These are phyloP conservation scores for Yamadazyma akitaensis DNA, from an alignment of 805 yeast species.

Conservation along the genomic window DNA sequence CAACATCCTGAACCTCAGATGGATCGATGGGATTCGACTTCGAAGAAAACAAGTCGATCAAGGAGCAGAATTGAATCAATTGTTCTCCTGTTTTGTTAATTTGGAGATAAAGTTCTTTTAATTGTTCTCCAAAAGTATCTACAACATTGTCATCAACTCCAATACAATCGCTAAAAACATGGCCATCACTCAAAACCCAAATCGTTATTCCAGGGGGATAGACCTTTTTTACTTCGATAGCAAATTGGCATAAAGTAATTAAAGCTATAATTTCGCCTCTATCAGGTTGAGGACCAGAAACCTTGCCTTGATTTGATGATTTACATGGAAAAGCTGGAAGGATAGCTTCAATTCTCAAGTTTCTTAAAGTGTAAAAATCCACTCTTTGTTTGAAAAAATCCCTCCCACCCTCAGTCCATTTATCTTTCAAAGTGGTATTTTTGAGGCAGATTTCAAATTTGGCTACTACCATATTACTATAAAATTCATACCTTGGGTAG, in stretches of 20 bases:
- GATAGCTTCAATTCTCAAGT: constrained; percentile 49
- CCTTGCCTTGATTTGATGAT: constrained; percentile 55
- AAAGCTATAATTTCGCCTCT: constrained; percentile 45
- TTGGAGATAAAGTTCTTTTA: constrained; percentile 40
- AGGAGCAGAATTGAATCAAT: constrained; percentile 33
- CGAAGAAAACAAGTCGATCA: constrained; percentile 34
- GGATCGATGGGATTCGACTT: constrained; percentile 14
- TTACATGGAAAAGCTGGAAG: constrained; percentile 67
- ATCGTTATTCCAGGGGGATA: constrained; percentile 56
- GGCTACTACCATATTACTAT: too few species aligned
- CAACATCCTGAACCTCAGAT: constrained; percentile 17
- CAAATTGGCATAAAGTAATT: constrained; percentile 28
- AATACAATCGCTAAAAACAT: constrained; percentile 61
- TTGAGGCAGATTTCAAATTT: constrained; percentile 48
- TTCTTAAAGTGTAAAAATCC: constrained; percentile 48
- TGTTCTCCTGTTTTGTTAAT: constrained; percentile 5
- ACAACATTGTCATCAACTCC: constrained; percentile 59
- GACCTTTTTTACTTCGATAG: constrained; percentile 25
- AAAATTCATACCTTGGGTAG: too few species aligned
- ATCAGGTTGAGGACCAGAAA: constrained; percentile 48
- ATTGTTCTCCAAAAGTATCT: constrained; percentile 42
- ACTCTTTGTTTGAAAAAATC: constrained; percentile 40
- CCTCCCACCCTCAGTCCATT: constrained; percentile 49
- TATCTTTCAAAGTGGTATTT: constrained; percentile 44
- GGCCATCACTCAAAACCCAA: constrained; percentile 62